A percentile compares a stretch with the other conserved stretches of the same genome.
These are phyloP conservation scores for Ephemerocybe angulata DNA, from an alignment of 768 basidiomycete genomes.

Conservation along the genomic window DNA sequence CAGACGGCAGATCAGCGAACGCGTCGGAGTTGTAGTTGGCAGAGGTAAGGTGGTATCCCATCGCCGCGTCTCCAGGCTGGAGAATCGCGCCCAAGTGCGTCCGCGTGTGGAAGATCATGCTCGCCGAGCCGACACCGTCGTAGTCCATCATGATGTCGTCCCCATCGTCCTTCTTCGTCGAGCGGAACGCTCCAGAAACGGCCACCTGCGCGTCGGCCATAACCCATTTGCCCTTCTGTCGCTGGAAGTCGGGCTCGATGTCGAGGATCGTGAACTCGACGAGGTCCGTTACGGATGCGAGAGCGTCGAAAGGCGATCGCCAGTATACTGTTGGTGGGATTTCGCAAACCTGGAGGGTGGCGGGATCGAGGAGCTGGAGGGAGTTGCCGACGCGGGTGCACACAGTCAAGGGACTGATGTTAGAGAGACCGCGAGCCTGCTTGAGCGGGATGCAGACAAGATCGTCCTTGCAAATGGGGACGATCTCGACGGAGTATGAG, in stretches of 20 bases:
- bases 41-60: constrained; percentile 87
- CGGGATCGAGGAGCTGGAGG: constrained; percentile 85
- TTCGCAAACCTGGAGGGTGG: constrained; percentile 81
- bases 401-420: constrained; percentile 83
- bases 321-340: constrained; percentile 78
- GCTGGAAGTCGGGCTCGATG: constrained; percentile 71
- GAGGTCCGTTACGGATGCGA: constrained; percentile 80
- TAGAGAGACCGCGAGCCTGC: constrained; percentile 77
- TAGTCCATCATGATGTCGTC: constrained; percentile 56
- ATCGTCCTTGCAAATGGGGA: constrained; percentile 97
- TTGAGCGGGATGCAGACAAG: constrained; percentile 85
- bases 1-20: constrained; percentile 62
- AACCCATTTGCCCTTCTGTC: constrained; percentile 70
- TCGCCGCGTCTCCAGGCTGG: constrained; percentile 90
- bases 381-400: constrained; percentile 92
- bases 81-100: constrained; percentile 90
- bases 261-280: constrained; percentile 95
- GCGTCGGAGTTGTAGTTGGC: constrained; percentile 92
- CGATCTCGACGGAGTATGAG: constrained; percentile 96
- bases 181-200: constrained; percentile 73
- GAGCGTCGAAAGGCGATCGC: constrained; percentile 84
- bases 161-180: constrained; percentile 38
- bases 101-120: constrained; percentile 90
- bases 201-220: constrained; percentile 85
- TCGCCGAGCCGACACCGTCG: constrained; percentile 54